Conservation (phyloP, 306 rosid genomes). For the Cucumis cinereus region DNA sequence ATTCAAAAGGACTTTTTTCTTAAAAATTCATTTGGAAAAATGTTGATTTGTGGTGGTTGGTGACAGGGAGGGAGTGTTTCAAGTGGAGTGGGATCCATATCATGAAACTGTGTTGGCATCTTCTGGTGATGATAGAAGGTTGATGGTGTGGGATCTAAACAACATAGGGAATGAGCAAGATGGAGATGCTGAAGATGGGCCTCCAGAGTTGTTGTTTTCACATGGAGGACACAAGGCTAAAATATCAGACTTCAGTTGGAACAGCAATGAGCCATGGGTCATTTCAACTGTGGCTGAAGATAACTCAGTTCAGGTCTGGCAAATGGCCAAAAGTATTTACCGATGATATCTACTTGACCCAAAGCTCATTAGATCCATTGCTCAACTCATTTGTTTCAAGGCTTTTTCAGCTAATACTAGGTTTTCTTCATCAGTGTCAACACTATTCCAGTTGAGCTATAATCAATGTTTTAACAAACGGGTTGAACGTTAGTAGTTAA, state of each 20-base stretch:
- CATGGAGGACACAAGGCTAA: slow-evolving; percentile 89
- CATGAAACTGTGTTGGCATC: slow-evolving; percentile 84
- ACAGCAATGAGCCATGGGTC: slow-evolving; percentile 62
- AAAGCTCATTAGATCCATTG: background rate
- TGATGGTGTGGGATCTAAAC: slow-evolving; percentile 94
- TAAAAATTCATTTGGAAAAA: background rate
- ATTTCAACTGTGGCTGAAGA: slow-evolving; percentile 88
- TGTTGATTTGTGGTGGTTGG: background rate
- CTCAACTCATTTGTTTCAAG: background rate
- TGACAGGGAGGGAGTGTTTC: slow-evolving; percentile 81
- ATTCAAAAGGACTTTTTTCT: background rate
- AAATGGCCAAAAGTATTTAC: slow-evolving; percentile 64
- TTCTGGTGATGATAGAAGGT: slow-evolving; percentile 73
- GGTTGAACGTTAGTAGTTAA: too few species aligned
- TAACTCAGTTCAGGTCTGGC: slow-evolving; percentile 82
- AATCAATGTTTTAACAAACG: too few species aligned
- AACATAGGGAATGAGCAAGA: slow-evolving; percentile 90
- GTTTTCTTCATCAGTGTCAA: background rate
- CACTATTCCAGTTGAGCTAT: too few species aligned
- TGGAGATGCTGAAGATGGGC: slow-evolving; percentile 82
- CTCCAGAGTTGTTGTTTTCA: slow-evolving; percentile 78
- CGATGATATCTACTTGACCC: background rate
- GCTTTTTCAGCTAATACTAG: background rate
- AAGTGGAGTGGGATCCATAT: slow-evolving; percentile 98
- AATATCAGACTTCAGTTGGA: slow-evolving; percentile 93